These are phyloP conservation scores for Hypoxylon trugodes DNA, from an alignment of 495 filamentous ascomycete genomes.

Conservation along the genomic window DNA sequence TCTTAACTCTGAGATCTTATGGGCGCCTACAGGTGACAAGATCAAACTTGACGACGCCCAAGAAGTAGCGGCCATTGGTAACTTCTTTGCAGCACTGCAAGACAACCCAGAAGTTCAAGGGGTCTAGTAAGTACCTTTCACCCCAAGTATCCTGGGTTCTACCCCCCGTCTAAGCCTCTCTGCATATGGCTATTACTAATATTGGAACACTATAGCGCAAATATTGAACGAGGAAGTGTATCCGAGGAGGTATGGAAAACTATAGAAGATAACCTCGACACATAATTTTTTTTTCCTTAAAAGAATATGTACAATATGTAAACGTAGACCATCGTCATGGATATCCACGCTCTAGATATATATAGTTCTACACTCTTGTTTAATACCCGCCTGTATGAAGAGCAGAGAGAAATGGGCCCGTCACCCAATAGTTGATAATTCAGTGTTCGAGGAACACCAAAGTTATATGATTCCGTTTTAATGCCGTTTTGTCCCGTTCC, in stretches of 20 bases:
- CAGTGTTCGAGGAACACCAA: neutral
- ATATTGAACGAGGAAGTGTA: slow-evolving; percentile 58
- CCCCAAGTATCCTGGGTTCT: neutral
- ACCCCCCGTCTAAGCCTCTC: neutral
- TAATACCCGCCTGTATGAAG: neutral
- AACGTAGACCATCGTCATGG: slow-evolving; percentile 18
- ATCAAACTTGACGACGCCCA: slow-evolving; percentile 62
- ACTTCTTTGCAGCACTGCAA: slow-evolving; percentile 61
- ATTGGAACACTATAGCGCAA: slow-evolving; percentile 47
- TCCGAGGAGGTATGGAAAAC: slow-evolving; percentile 57
- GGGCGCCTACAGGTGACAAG: slow-evolving; percentile 82
- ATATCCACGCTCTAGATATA: slow-evolving; percentile 2
- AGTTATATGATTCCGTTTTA: neutral
- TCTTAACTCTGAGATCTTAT: slow-evolving; percentile 79
- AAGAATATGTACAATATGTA: slow-evolving; percentile 22
- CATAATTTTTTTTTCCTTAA: slow-evolving; percentile 14
- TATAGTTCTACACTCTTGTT: neutral
- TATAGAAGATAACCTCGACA: slow-evolving; percentile 58
- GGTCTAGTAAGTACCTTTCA: slow-evolving; percentile 60
- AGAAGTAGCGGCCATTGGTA: slow-evolving; percentile 60
- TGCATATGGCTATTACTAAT: neutral
- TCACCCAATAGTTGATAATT: neutral
- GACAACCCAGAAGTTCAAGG: slow-evolving; percentile 72
- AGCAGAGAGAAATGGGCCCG: slow-evolving; percentile 18
- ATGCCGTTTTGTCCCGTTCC: slow-evolving; percentile 12